These are phyloP conservation scores for Microdochium trichocladiopsis DNA, from an alignment of 2,329 filamentous ascomycete genomes.

Conservation along the genomic window DNA sequence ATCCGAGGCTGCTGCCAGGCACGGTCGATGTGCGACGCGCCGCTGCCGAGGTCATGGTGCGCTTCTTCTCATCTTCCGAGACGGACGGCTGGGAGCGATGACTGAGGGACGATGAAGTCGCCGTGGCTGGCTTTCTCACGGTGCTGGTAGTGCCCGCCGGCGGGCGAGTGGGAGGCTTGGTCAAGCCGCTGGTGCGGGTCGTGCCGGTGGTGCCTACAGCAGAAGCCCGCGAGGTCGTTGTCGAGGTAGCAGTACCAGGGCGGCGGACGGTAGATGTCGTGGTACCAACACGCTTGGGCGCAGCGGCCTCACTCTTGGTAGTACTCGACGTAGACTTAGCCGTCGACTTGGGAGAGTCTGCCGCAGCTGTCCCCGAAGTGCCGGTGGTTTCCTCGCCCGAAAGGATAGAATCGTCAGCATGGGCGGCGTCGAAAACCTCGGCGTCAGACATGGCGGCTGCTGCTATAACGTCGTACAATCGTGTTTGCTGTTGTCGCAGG, in stretches of 20 bases:
- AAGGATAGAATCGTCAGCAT: constrained; percentile 32
- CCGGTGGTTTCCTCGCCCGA: constrained; percentile 24
- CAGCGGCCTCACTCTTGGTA: constrained; percentile 22
- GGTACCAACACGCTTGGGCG: constrained; percentile 28
- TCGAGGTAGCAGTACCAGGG: constrained; percentile 19
- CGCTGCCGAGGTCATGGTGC: constrained; percentile 26
- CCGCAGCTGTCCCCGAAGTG: constrained; percentile 17
- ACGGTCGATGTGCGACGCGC: constrained; percentile 37
- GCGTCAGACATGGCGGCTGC: constrained; percentile 36
- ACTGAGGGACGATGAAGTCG: constrained; percentile 26
- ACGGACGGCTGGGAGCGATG: constrained; percentile 41
- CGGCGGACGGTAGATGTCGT: constrained; percentile 23
- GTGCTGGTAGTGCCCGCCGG: constrained; percentile 24
- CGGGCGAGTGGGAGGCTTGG: constrained; percentile 41
- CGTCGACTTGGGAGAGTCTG: constrained; percentile 19
- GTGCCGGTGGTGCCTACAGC: constrained; percentile 21
- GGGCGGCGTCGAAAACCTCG: constrained; percentile 36
- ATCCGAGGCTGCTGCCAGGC: constrained; percentile 27
- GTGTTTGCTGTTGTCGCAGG: background rate
- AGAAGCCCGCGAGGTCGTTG: constrained; percentile 15
- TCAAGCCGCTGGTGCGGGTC: constrained; percentile 31
- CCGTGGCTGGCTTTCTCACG: constrained; percentile 19
- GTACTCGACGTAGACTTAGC: constrained; percentile 19
- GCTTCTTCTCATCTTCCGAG: constrained; percentile 43
- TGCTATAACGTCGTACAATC: background rate